Conservation (phyloP, 192 early-diverging fungal genomes). For the Funneliformis geosporum region DNA sequence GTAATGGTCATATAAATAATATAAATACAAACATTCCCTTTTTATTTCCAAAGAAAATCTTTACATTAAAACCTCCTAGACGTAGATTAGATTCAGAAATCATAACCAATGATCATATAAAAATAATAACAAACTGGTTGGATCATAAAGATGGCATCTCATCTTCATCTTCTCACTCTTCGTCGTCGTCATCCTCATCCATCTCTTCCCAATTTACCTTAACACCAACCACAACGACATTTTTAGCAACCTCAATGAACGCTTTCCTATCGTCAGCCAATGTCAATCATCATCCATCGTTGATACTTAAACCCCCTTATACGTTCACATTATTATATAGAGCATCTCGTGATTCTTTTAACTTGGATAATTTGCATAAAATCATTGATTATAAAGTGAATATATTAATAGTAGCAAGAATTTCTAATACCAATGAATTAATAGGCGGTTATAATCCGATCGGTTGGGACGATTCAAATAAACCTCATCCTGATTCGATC, state of each 20-base stretch:
- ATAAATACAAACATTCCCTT: no score
- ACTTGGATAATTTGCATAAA: neutral
- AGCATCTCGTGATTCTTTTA: neutral
- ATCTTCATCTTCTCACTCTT: neutral
- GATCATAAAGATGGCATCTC: neutral
- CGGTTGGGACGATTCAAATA: neutral
- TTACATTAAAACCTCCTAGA: slow-evolving; percentile 4
- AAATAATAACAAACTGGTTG: slow-evolving; percentile 2
- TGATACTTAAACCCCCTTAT: neutral
- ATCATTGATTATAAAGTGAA: neutral
- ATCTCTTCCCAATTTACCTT: neutral
- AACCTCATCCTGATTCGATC: neutral
- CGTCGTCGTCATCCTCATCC: neutral
- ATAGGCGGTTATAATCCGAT: slow-evolving; percentile 28
- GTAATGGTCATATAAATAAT: neutral
- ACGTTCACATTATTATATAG: slow-evolving; percentile 22
- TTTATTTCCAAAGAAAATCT: neutral
- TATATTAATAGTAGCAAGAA: slow-evolving; percentile 2
- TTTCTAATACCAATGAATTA: neutral
- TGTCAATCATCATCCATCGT: neutral
- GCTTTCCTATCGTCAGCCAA: neutral
- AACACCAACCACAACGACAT: neutral
- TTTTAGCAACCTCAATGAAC: neutral
- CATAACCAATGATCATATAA: slow-evolving; percentile 11
- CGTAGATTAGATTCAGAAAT: slow-evolving; percentile 8